Percentiles rank a stretch among this genome's conserved stretches.
These are phyloP conservation scores for Neospora caninum DNA, from an alignment of 169 alveolate genomes.

Conservation along the genomic window DNA sequence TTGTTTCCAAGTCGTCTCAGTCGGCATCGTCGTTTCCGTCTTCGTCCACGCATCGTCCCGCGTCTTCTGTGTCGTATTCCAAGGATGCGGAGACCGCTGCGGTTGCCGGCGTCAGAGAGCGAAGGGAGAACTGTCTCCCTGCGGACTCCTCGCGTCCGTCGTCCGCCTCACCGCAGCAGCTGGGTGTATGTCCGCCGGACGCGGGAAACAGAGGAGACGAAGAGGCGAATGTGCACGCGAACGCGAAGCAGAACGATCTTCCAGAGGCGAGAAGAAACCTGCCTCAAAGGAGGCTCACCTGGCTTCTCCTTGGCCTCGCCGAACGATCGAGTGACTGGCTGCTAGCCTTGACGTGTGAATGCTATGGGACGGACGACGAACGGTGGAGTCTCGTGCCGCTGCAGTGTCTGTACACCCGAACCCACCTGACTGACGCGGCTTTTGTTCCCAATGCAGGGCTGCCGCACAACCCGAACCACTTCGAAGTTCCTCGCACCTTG, in stretches of 20 bases:
- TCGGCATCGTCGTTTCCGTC: too few species aligned
- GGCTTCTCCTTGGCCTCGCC: neutral
- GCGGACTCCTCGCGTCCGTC: neutral
- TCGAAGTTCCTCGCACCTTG: neutral
- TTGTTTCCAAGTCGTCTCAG: neutral
- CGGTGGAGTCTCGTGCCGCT: slow-evolving; percentile 20
- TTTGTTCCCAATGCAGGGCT: neutral
- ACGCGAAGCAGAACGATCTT: neutral
- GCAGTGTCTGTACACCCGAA: slow-evolving; percentile 39
- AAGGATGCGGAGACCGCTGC: too few species aligned
- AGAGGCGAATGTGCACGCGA: neutral
- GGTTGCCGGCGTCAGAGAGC: too few species aligned
- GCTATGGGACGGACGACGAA: neutral
- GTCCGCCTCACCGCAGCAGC: neutral
- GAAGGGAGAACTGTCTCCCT: too few species aligned
- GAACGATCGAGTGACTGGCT: slow-evolving; percentile 39
- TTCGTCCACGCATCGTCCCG: too few species aligned
- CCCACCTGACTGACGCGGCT: slow-evolving; percentile 13
- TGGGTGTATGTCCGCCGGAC: neutral
- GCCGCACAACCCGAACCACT: neutral
- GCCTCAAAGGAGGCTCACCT: neutral
- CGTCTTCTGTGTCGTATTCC: too few species aligned
- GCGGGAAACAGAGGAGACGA: neutral
- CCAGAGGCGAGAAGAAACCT: neutral
- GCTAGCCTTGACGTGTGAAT: neutral